Evolutionary conservation across 2,329 filamentous ascomycete species (phyloP), one percentile per base, ranked within the genome.

Genomic region (Colletotrichum spinosum): DNA sequence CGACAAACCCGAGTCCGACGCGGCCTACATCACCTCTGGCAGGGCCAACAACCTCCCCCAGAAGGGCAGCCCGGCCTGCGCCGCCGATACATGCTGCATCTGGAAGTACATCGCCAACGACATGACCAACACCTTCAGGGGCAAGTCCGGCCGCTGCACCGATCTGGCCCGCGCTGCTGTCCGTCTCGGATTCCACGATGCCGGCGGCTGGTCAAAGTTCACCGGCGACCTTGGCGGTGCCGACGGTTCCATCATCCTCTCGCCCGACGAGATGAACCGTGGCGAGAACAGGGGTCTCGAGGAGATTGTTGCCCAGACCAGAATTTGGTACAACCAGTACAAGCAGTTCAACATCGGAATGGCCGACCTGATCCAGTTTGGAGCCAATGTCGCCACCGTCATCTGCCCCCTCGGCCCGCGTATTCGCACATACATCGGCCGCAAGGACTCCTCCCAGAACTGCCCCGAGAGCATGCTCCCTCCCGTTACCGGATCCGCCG

Each of bases 311-410:
- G 65, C 55, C 4, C 70, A 79, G 50, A 78, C 82, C 25, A 71
- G 75, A 15, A 63, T 65, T 4, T 77, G 84, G 63, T 80, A 79
- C 65, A 53, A 72, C 37, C 79, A 82, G 68, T 84, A 80, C 68
- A 65, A 59, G 54, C 38, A 60, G 45, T 74, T 69, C 10, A 69
- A 72, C 9, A 79, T 88, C 33, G 77, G 80, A 2, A 82, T 83
- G 68, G 85, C 84, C 41, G 86, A 88, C 69, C 76, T 88, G 4
- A 80, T 86, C 25, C 84, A 87, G 70, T 82, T 86, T 70, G 83
- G 82, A 0, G 77, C 77, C 73, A 84, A 71, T 61, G 77, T 84
- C 34, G 85, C 83, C 17, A 82, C 83, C 8, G 79, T 84, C 7
- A 78, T 81, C 15, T 81, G 79, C 64, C 78, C 79, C 9, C 74